These are phyloP conservation scores for Fusarium mundagurra DNA, from an alignment of 2,329 filamentous ascomycete species.

Conservation along the genomic window DNA sequence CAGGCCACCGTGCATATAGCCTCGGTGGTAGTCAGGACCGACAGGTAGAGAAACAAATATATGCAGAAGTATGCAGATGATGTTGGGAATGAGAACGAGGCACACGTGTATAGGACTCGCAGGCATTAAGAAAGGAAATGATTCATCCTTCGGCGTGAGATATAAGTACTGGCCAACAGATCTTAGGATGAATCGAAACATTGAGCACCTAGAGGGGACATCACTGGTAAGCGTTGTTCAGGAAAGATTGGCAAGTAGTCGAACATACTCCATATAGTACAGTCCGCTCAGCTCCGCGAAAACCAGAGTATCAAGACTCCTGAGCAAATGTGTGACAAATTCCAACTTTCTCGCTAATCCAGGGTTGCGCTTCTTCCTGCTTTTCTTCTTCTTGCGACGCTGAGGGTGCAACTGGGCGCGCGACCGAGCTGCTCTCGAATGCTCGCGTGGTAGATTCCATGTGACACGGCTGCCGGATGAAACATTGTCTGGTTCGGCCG, in stretches of 20 bases:
- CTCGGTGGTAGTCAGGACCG: constrained; percentile 69
- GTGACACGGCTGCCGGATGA: constrained; percentile 32
- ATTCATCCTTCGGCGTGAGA: constrained; percentile 69
- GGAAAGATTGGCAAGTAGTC: background rate
- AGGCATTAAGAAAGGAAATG: constrained; percentile 65
- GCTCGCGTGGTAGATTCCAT: constrained; percentile 27
- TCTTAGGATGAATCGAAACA: constrained; percentile 70
- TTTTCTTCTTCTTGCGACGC: constrained; percentile 50
- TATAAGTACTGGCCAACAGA: constrained; percentile 69
- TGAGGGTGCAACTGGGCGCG: constrained; percentile 44
- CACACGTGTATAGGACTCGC: constrained; percentile 66
- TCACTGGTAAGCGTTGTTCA: constrained; percentile 25
- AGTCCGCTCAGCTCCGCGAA: constrained; percentile 72
- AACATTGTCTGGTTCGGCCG: constrained; percentile 15
- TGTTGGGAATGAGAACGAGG: constrained; percentile 66
- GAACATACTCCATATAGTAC: constrained; percentile 75
- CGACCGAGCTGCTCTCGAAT: constrained; percentile 20
- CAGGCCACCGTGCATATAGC: constrained; percentile 74
- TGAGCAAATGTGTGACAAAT: constrained; percentile 69
- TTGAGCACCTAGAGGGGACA: constrained; percentile 64
- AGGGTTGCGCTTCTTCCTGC: constrained; percentile 50
- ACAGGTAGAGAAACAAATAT: constrained; percentile 63
- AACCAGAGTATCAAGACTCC: constrained; percentile 69
- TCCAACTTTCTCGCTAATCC: constrained; percentile 66
- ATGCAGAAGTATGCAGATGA: constrained; percentile 70